phyloP scores from a whole-genome alignment of 2,329 filamentous ascomycete species.

The Periconia macrospinosa region DNA sequence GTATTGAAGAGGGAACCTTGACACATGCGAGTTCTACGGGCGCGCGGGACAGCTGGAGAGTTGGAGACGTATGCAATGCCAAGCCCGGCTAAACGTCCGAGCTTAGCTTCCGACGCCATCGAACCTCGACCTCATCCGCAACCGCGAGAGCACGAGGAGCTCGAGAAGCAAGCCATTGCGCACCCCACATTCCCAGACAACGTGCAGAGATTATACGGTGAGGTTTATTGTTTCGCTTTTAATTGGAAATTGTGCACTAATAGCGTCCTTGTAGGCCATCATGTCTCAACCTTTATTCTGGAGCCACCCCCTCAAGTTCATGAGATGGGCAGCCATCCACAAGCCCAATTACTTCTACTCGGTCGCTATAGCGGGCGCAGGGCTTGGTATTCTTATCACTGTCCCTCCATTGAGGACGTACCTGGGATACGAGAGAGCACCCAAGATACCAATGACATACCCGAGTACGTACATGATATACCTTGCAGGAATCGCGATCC shows the following conservation, averaged over 20 bases:
- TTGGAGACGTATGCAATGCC: conserved; percentile 44
- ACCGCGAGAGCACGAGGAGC: not conserved
- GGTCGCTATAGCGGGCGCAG: conserved; percentile 70
- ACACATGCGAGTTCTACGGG: conserved; percentile 10
- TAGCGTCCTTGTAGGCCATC: conserved; percentile 22
- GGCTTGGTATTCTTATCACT: conserved; percentile 69
- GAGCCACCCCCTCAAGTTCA: conserved; percentile 78
- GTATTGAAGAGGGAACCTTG: conserved; percentile 22
- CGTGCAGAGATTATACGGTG: conserved; percentile 3
- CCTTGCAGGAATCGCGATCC: not conserved
- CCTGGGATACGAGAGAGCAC: conserved; percentile 71
- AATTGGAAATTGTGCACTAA: not conserved
- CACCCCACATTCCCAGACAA: not conserved
- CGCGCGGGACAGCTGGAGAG: conserved; percentile 17
- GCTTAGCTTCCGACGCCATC: conserved; percentile 7
- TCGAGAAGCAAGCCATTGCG: conserved; percentile 22
- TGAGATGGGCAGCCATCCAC: conserved; percentile 84
- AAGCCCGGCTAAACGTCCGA: conserved; percentile 32
- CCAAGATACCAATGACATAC: conserved; percentile 82
- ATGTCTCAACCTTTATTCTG: conserved; percentile 77
- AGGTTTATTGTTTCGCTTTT: not conserved
- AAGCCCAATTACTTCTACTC: conserved; percentile 93
- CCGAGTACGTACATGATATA: conserved; percentile 69
- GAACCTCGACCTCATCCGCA: conserved; percentile 11
- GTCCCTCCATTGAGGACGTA: conserved; percentile 72